Evolutionary conservation across 225 moss, liverwort and hornwort species (phyloP).

Genomic region (Sphagnum contortum): DNA sequence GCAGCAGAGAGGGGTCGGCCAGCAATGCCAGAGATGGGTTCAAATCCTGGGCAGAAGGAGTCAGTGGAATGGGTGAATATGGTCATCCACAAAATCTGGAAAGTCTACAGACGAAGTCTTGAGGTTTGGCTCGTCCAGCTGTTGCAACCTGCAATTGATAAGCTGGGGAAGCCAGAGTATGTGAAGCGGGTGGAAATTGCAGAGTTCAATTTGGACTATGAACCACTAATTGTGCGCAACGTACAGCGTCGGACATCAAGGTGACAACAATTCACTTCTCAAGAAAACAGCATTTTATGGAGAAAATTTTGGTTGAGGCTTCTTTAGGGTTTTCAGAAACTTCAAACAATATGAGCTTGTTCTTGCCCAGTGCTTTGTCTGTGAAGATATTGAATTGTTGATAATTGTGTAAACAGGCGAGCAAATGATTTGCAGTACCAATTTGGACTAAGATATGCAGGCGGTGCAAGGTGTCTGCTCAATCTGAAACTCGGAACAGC

Average conservation of each 20-base stretch:
- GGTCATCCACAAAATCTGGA: conserved; percentile 96
- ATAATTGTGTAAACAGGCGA: conserved; percentile 27
- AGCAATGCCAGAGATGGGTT: conserved; percentile 81
- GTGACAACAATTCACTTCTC: conserved; percentile 7
- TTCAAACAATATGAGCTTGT: too few species aligned
- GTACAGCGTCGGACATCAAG: conserved; percentile 86
- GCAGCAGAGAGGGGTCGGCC: conserved; percentile 76
- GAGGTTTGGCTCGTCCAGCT: conserved; percentile 78
- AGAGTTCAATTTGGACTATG: conserved; percentile 82
- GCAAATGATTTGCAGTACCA: conserved; percentile 94
- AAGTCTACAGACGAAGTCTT: conserved; percentile 81
- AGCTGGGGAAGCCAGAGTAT: conserved; percentile 77
- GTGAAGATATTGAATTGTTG: too few species aligned
- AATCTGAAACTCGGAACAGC: conserved; percentile 64
- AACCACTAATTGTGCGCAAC: conserved; percentile 80
- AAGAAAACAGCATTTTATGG: too few species aligned
- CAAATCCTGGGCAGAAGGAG: conserved; percentile 82
- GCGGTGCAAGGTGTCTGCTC: conserved; percentile 84
- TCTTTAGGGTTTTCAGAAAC: too few species aligned
- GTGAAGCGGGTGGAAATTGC: conserved; percentile 85
- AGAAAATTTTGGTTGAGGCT: too few species aligned
- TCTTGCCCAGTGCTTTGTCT: too few species aligned
- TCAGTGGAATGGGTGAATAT: conserved; percentile 98
- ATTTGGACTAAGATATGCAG: conserved; percentile 84
- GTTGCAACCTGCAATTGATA: conserved; percentile 94